Base-by-base conservation (phyloP, 2,329 filamentous ascomycete genomes). In the Paracorniculantispora psalliotae region DNA sequence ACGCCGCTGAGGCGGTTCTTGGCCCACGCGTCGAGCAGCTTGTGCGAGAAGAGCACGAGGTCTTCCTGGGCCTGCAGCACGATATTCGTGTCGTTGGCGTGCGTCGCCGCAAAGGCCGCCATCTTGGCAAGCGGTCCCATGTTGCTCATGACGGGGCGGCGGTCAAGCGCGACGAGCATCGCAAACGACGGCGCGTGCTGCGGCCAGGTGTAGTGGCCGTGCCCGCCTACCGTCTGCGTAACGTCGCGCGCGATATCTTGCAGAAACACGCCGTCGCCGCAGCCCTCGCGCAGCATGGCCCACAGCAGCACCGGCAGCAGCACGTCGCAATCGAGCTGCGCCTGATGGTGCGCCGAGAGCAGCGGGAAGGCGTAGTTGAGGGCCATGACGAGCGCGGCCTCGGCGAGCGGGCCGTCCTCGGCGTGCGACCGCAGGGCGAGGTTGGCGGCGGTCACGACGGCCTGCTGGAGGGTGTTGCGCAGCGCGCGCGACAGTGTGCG, bases 301-400 rank as follows among this genome's bases (percentile, higher is more conserved):
- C 84, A 83, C 35, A 90, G 77, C 39, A 89, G 75, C 0, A 90
- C 77, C 0, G 91, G 90, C 10, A 96, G 77, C 21, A 96, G 75
- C 10, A 78, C 74, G 64, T 91, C 83, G 71, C 87, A 88, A 66
- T 91, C 79, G 41, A 96, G 69, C 49, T 79, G 75, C 6, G 74
- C 72, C 63, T 81, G 81, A 59, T 87, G 80, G 3, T 74, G 71
- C 54, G 86, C 82, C 0, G 87, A 85, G 8, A 96, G 73, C 26
- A 89, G 77, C 3, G 88, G 86, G 64, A 96, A 92, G 1, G 85
- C 85, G 68, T 91, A 90, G 64, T 89, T 91, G 63, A 96, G 74
- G 0, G 90, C 86, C 66, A 94, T 79, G 0, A 87, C 82, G 30
- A 93, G 82, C 6, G 82, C 80, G 6, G 72, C 77, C 8, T 73